phyloP scores from a whole-genome alignment of 1,139 yeast genomes.

The Suhomyces bokatorum region DNA sequence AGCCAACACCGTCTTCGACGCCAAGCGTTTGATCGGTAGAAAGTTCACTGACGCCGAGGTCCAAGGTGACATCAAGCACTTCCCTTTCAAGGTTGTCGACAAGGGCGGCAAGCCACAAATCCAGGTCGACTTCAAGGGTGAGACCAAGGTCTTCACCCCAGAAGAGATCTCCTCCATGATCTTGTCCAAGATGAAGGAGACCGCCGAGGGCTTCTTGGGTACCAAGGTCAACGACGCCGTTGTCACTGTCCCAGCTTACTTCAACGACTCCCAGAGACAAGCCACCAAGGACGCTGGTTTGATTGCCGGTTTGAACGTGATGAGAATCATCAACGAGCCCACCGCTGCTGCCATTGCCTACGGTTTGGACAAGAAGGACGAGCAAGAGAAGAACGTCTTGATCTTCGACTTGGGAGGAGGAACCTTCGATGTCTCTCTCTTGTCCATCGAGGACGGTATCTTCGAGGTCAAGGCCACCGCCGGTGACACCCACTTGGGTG shows the following conservation, averaged over 20 bases:
- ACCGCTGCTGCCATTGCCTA: constrained; percentile 66
- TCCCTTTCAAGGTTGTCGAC: constrained; percentile 61
- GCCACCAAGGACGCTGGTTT: constrained; percentile 65
- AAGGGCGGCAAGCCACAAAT: constrained; percentile 61
- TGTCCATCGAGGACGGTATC: constrained; percentile 93
- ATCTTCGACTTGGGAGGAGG: constrained; percentile 98
- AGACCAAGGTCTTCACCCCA: constrained; percentile 62
- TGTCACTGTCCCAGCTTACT: constrained; percentile 68
- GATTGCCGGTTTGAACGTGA: constrained; percentile 60
- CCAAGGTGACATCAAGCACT: constrained; percentile 57
- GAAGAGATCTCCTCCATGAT: constrained; percentile 72
- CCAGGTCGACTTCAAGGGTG: constrained; percentile 66
- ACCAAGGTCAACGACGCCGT: constrained; percentile 67
- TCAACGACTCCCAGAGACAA: constrained; percentile 64
- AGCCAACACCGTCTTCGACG: constrained; percentile 64
- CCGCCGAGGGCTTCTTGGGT: constrained; percentile 68
- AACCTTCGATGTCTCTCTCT: constrained; percentile 93
- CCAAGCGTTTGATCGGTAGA: constrained; percentile 69
- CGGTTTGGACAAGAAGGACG: constrained; percentile 68
- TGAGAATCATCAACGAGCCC: constrained; percentile 63
- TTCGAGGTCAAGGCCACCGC: constrained; percentile 97
- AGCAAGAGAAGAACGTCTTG: constrained; percentile 75
- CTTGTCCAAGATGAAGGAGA: constrained; percentile 63
- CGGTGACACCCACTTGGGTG: constrained; percentile 98
- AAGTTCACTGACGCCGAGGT: constrained; percentile 61